Conservation (phyloP, 352 stramenopile genomes). For the Globisporangium canariense region DNA sequence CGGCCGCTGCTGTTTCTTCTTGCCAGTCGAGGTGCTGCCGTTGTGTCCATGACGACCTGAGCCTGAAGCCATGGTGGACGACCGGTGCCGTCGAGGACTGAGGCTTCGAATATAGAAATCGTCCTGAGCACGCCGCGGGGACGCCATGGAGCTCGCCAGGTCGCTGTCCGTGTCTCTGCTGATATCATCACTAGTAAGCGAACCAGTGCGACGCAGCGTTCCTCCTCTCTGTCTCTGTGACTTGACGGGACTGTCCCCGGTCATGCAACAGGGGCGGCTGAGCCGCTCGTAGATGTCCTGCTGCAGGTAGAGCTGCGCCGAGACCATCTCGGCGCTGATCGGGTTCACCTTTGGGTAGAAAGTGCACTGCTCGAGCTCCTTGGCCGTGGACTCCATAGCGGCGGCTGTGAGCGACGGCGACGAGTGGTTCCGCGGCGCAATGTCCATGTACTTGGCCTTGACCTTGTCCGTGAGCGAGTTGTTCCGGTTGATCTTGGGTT, state of each 20-base stretch:
- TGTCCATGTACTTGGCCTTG: constrained; percentile 77
- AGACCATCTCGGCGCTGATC: constrained; percentile 74
- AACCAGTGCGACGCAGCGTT: constrained; percentile 16
- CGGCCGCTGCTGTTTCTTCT: constrained; percentile 30
- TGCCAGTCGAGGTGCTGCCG: neutral
- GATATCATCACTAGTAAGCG: constrained; percentile 19
- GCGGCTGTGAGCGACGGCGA: constrained; percentile 45
- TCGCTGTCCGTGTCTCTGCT: constrained; percentile 22
- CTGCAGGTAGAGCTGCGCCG: constrained; percentile 78
- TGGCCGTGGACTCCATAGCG: constrained; percentile 51
- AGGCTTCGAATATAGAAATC: constrained; percentile 45
- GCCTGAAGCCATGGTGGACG: constrained; percentile 13
- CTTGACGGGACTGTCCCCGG: constrained; percentile 13
- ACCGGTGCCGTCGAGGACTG: constrained; percentile 12
- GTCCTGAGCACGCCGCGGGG: constrained; percentile 37
- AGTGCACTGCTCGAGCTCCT: constrained; percentile 72
- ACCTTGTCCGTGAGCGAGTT: constrained; percentile 44
- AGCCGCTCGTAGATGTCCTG: constrained; percentile 85
- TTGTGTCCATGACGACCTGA: constrained; percentile 5
- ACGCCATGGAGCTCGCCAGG: constrained; percentile 15
- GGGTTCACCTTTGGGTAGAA: constrained; percentile 78
- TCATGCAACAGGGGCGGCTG: constrained; percentile 49
- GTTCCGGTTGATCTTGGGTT: constrained; percentile 53
- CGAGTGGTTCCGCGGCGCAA: constrained; percentile 19
- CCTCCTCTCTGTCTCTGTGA: constrained; percentile 7